Conservation (phyloP, 2,329 filamentous ascomycete species). For the Pezicula radicicola region DNA sequence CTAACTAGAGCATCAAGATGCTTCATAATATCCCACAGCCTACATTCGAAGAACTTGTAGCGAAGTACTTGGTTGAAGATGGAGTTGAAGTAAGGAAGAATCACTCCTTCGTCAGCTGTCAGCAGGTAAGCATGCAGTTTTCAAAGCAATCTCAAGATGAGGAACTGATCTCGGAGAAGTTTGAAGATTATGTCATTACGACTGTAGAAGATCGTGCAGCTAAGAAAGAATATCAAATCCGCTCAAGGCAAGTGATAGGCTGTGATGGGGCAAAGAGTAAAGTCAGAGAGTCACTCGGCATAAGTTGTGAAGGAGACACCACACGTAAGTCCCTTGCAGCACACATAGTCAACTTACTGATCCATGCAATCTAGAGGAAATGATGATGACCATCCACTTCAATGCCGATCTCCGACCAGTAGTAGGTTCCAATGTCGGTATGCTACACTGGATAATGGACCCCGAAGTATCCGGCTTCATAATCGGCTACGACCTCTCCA, state of each 20-base stretch:
- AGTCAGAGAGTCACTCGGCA: slow-evolving; percentile 23
- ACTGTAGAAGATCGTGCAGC: slow-evolving; percentile 27
- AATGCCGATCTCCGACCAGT: slow-evolving; percentile 37
- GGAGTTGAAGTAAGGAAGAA: slow-evolving; percentile 30
- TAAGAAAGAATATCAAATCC: slow-evolving; percentile 22
- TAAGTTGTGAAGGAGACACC: slow-evolving; percentile 38
- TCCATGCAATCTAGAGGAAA: slow-evolving; percentile 30
- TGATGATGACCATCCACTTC: slow-evolving; percentile 45
- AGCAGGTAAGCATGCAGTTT: slow-evolving; percentile 24
- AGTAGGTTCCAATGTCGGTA: slow-evolving; percentile 34
- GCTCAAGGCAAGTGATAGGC: slow-evolving; percentile 33
- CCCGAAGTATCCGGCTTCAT: slow-evolving; percentile 40
- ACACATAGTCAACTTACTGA: slow-evolving; percentile 1
- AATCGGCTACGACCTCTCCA: slow-evolving; percentile 38
- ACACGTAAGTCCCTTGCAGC: slow-evolving; percentile 28
- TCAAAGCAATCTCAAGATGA: too few relatives aligned
- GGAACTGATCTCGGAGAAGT: slow-evolving; percentile 8
- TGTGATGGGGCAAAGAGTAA: slow-evolving; percentile 31
- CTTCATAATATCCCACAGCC: slow-evolving; percentile 41
- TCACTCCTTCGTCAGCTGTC: slow-evolving; percentile 30
- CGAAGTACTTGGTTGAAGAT: slow-evolving; percentile 21
- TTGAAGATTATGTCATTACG: slow-evolving; percentile 22
- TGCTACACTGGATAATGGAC: slow-evolving; percentile 43
- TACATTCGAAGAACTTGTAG: slow-evolving; percentile 34
- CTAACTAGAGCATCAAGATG: slow-evolving; percentile 23